Evolutionary conservation across 169 alveolate species (phyloP).

Genomic region (Plasmodium knowlesi): DNA sequence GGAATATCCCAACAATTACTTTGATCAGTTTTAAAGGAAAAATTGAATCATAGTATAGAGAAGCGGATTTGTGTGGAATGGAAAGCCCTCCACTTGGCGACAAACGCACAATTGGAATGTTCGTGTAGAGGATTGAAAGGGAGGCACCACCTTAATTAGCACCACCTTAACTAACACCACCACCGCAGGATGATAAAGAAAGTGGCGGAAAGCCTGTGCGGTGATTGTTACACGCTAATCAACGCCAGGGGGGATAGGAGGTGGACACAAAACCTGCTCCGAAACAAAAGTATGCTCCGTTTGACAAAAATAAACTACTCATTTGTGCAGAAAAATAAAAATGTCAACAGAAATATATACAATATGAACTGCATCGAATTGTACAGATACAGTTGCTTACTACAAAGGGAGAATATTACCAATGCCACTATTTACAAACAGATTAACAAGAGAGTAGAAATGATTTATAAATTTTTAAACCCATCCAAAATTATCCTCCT

Average conservation of each 20-base stretch:
- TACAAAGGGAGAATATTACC: conserved; percentile 38
- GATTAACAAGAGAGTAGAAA: conserved; percentile 74
- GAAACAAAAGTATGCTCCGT: conserved; percentile 3
- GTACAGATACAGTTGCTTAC: conserved; percentile 51
- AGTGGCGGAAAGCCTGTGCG: neutral
- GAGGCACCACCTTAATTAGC: neutral
- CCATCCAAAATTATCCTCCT: conserved; percentile 64
- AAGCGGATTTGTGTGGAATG: neutral
- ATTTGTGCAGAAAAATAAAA: conserved; percentile 51
- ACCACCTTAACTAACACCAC: neutral
- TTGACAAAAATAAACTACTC: conserved; percentile 32
- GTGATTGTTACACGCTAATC: neutral
- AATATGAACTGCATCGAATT: conserved; percentile 68
- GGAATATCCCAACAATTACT: neutral
- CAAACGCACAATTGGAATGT: neutral
- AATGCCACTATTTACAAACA: conserved; percentile 58
- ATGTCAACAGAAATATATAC: conserved; percentile 59
- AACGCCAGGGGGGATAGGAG: neutral
- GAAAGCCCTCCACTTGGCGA: neutral
- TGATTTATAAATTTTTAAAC: conserved; percentile 66
- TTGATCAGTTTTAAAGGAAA: neutral
- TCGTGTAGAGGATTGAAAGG: neutral
- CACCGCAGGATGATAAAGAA: conserved; percentile 9
- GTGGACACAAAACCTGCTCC: neutral
- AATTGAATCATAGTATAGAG: neutral